Conservation (phyloP, 805 yeast genomes). For the Saturnispora quitensis region DNA sequence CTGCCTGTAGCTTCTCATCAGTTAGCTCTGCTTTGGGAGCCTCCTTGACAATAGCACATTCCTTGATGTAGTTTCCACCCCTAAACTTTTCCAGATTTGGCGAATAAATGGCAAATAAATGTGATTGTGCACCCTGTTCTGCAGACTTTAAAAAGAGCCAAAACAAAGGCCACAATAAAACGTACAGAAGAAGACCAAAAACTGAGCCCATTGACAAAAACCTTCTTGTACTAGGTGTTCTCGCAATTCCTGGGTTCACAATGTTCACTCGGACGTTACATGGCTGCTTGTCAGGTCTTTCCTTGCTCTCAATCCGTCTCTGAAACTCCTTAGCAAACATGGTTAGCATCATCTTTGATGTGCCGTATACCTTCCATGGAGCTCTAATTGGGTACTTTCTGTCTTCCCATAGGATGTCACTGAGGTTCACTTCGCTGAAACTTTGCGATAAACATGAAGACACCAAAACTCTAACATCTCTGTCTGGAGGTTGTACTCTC, state of each 20-base stretch:
- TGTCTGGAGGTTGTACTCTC: constrained; percentile 84
- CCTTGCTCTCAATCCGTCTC: constrained; percentile 45
- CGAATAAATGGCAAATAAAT: constrained; percentile 57
- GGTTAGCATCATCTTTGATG: constrained; percentile 68
- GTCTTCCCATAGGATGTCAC: constrained; percentile 54
- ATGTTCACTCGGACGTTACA: constrained; percentile 60
- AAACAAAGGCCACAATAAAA: constrained; percentile 70
- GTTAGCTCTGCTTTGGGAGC: constrained; percentile 51
- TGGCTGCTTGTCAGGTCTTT: constrained; percentile 64
- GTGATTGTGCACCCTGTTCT: constrained; percentile 70
- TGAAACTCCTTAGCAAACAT: constrained; percentile 77
- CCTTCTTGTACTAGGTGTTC: constrained; percentile 79
- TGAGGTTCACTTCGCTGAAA: constrained; percentile 53
- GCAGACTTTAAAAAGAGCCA: constrained; percentile 75
- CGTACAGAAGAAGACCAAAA: constrained; percentile 47
- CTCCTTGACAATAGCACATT: constrained; percentile 49
- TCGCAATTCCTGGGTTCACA: constrained; percentile 88
- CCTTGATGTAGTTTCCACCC: constrained; percentile 67
- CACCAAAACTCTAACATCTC: constrained; percentile 81
- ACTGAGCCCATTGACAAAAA: constrained; percentile 69
- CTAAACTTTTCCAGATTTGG: constrained; percentile 56
- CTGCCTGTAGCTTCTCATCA: constrained; percentile 51
- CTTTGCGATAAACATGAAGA: constrained; percentile 74
- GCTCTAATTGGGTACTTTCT: constrained; percentile 47
- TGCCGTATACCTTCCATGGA: constrained; percentile 75